Evolutionary conservation across 441 rosid genomes (phyloP).

Genomic region (Adansonia grandidieri): DNA sequence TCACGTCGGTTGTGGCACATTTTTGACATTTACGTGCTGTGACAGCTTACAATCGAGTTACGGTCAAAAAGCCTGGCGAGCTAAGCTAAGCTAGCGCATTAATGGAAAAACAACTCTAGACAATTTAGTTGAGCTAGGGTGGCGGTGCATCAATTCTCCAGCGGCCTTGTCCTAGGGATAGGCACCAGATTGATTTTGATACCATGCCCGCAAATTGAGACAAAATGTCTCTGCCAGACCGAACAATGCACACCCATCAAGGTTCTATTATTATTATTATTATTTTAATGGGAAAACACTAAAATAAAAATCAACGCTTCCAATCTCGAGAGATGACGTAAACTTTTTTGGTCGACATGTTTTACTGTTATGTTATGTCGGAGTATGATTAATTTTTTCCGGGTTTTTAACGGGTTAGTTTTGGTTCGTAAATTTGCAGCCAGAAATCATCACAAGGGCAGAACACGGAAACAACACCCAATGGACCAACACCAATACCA

Average conservation of each 20-base stretch:
- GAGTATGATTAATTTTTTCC: neutral
- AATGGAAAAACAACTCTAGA: neutral
- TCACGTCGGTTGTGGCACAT: neutral
- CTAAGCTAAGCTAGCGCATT: neutral
- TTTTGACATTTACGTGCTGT: neutral
- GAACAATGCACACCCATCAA: neutral
- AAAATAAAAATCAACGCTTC: neutral
- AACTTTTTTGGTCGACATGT: neutral
- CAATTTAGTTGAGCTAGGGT: no score
- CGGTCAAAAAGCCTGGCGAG: no score
- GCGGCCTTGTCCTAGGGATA: neutral
- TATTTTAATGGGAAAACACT: neutral
- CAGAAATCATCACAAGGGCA: conserved; percentile 73
- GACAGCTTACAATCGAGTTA: neutral
- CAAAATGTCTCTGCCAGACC: neutral
- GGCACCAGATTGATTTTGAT: neutral
- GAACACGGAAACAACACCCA: neutral
- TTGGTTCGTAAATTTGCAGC: conserved; percentile 45
- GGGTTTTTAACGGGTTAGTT: conserved; percentile 39
- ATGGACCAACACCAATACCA: no score
- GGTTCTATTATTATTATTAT: no score
- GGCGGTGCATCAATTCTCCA: conserved; percentile 1
- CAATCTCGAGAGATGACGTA: neutral
- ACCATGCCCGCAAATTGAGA: conserved; percentile 13
- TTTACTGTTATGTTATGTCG: neutral